Conservation (phyloP, 257 asterid species). For the Solanum commersonii region DNA sequence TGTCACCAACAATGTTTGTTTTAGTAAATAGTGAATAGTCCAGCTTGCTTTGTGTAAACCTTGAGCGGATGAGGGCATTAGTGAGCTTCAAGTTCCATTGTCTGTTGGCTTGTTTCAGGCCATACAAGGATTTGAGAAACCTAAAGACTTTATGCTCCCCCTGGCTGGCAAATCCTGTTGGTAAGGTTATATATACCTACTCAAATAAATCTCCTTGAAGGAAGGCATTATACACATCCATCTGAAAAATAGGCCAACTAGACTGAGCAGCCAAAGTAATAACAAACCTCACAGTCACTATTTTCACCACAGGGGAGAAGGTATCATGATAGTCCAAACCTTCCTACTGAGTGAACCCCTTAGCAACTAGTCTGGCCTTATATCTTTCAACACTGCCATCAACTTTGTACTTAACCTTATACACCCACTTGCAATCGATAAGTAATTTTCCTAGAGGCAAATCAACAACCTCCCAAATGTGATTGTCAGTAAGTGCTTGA, state of each 20-base stretch:
- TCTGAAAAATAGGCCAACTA: neutral
- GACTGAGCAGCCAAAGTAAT: neutral
- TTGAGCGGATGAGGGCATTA: neutral
- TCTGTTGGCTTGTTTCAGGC: too few species aligned
- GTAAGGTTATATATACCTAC: too few species aligned
- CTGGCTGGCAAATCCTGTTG: neutral
- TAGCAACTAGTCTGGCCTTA: neutral
- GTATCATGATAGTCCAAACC: neutral
- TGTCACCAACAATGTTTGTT: too few species aligned
- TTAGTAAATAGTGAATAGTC: too few species aligned
- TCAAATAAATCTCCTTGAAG: neutral
- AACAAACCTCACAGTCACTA: neutral
- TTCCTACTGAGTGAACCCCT: neutral
- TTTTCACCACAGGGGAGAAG: neutral
- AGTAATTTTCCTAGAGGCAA: neutral
- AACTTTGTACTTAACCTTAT: neutral
- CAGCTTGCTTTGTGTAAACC: too few species aligned
- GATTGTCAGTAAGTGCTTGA: neutral
- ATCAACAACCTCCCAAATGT: neutral
- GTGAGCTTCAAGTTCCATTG: neutral
- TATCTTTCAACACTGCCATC: neutral
- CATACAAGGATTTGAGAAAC: neutral
- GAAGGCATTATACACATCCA: neutral
- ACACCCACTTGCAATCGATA: neutral
- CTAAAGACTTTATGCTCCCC: neutral